Conservation (phyloP, 2,329 filamentous ascomycete genomes). For the Penicillium corylophilum region DNA sequence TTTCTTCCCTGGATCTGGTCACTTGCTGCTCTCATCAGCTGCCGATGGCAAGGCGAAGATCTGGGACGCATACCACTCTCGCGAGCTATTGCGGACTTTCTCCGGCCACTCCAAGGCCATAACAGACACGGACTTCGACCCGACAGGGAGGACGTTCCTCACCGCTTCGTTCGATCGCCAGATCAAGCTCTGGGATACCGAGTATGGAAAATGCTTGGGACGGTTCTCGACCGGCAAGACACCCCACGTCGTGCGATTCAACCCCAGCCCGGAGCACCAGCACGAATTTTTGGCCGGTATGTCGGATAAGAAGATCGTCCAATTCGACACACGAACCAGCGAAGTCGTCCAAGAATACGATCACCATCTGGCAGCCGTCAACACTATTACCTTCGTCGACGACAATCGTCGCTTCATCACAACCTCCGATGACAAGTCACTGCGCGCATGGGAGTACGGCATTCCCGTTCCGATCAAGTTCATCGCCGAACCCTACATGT, state of each 20-base stretch:
- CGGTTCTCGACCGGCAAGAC: conserved; percentile 94
- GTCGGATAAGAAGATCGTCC: conserved; percentile 98
- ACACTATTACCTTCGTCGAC: conserved; percentile 96
- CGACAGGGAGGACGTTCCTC: conserved; percentile 78
- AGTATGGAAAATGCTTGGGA: conserved; percentile 82
- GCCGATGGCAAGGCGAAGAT: conserved; percentile 90
- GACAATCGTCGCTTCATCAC: conserved; percentile 94
- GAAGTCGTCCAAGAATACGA: conserved; percentile 96
- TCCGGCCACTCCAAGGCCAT: conserved; percentile 86
- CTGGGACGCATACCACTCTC: conserved; percentile 89
- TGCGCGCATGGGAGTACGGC: conserved; percentile 97
- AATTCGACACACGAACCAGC: conserved; percentile 83
- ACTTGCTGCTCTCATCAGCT: conserved; percentile 83
- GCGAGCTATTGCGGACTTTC: conserved; percentile 86
- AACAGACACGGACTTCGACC: conserved; percentile 86
- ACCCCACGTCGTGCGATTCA: conserved; percentile 91
- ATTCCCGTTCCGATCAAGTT: conserved; percentile 99
- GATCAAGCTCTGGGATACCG: conserved; percentile 98
- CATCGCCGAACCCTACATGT: conserved; percentile 97
- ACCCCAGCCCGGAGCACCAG: conserved; percentile 71
- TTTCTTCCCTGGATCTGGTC: conserved; percentile 85
- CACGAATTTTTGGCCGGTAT: conserved; percentile 95
- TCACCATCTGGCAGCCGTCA: conserved; percentile 95
- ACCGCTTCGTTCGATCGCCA: conserved; percentile 90
- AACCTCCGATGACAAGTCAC: conserved; percentile 93